phyloP scores from a whole-genome alignment of 148 eudicot species.

The Dysphania ambrosioides region DNA sequence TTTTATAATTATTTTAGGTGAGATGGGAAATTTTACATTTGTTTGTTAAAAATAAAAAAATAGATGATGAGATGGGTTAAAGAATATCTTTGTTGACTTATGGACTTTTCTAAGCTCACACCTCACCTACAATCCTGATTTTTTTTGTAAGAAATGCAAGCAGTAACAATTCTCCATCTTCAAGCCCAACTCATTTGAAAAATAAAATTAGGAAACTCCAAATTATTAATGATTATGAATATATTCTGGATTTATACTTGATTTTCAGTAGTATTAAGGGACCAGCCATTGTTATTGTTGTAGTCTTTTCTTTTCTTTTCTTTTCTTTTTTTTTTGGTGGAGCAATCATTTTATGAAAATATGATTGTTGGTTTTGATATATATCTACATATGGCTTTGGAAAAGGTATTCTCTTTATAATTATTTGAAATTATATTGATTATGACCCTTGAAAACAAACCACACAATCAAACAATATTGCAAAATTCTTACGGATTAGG shows the following conservation, averaged over 20 bases:
- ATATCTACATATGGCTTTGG: not conserved
- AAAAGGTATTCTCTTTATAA: not conserved
- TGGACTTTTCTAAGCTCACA: constrained; percentile 13
- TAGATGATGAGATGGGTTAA: constrained; percentile 6
- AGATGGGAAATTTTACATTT: not conserved
- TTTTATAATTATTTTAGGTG: not conserved
- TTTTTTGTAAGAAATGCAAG: not conserved
- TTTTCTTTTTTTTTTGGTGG: not conserved
- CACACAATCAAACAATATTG: not conserved
- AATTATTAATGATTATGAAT: too few relatives aligned
- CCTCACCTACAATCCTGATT: not conserved
- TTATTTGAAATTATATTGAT: constrained; percentile 2
- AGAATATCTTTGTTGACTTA: constrained; percentile 16
- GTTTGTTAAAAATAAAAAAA: too few relatives aligned
- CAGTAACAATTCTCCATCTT: not conserved
- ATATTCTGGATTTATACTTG: not conserved
- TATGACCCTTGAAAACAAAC: not conserved
- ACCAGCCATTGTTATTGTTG: not conserved
- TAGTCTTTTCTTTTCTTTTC: too few relatives aligned
- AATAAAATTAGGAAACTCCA: not conserved
- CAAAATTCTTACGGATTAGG: not conserved
- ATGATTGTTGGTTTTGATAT: not conserved
- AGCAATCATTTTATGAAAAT: not conserved
- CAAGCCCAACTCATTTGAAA: not conserved
- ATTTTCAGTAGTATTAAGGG: not conserved